These are phyloP conservation scores for Fusarium hainanense DNA, from an alignment of 2,329 filamentous ascomycete genomes.

Conservation along the genomic window DNA sequence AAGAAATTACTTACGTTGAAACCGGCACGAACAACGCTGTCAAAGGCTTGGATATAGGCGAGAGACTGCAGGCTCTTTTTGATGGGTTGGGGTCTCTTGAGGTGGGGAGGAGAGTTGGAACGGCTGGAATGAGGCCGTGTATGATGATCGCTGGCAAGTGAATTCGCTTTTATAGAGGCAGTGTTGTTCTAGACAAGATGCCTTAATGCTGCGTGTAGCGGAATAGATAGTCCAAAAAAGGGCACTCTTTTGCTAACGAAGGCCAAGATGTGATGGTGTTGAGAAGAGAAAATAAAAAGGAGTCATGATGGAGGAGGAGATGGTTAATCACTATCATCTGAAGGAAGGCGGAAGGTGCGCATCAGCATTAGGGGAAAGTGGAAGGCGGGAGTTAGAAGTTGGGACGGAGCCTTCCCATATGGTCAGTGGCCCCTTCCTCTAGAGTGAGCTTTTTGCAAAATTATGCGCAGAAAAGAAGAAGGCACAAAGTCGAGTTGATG, in stretches of 20 bases:
- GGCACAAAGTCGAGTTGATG: neutral
- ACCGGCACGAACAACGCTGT: neutral
- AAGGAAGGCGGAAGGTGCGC: neutral
- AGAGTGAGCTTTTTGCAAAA: neutral
- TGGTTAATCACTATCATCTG: neutral
- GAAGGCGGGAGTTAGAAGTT: neutral
- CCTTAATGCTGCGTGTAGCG: slow-evolving; percentile 45
- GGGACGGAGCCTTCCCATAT: neutral
- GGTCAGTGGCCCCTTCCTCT: neutral
- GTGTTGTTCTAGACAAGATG: slow-evolving; percentile 37
- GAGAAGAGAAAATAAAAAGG: slow-evolving; percentile 3
- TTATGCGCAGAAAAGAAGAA: neutral
- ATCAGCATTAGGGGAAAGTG: neutral
- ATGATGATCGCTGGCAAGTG: slow-evolving; percentile 28
- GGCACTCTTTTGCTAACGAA: slow-evolving; percentile 27
- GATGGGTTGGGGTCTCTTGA: neutral
- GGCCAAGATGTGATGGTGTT: slow-evolving; percentile 32
- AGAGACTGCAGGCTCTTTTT: neutral
- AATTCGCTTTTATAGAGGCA: slow-evolving; percentile 26
- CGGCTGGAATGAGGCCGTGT: neutral
- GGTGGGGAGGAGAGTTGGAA: neutral
- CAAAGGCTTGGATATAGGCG: neutral
- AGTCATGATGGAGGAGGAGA: neutral
- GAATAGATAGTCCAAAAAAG: slow-evolving; percentile 45
- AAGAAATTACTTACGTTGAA: slow-evolving; percentile 2